Conservation (phyloP, 1,284 basidiomycete genomes). For the Rhodotorula sp. region DNA sequence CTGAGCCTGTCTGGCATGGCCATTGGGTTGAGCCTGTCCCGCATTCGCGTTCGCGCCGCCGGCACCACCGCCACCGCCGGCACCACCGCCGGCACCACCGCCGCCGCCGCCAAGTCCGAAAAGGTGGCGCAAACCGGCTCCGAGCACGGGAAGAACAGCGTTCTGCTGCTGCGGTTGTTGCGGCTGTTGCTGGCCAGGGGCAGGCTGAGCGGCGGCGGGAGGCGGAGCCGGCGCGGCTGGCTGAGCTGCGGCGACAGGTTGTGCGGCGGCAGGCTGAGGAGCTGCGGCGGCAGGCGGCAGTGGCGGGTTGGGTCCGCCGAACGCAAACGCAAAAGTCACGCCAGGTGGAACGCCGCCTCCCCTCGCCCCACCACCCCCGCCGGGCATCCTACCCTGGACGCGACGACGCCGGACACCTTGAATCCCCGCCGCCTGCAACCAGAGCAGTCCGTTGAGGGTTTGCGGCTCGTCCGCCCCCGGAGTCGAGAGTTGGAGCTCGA, state of each 20-base stretch:
- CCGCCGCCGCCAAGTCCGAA: constrained; percentile 1
- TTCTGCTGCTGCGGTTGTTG: not conserved
- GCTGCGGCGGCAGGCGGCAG: not conserved
- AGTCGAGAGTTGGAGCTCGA: constrained; percentile 3
- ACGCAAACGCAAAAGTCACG: not conserved
- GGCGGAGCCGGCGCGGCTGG: too few species aligned
- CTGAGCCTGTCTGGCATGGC: too few species aligned
- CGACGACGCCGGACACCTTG: not conserved
- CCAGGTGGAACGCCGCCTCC: not conserved
- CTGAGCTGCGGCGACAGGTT: not conserved
- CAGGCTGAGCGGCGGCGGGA: not conserved
- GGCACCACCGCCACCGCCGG: not conserved
- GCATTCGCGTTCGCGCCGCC: not conserved
- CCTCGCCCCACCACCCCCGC: not conserved
- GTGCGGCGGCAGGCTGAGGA: not conserved
- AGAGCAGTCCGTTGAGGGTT: not conserved
- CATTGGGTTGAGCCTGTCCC: too few species aligned
- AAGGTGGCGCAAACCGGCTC: not conserved
- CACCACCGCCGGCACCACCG: not conserved
- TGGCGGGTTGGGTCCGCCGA: not conserved
- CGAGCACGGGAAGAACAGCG: not conserved
- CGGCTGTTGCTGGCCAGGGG: too few species aligned
- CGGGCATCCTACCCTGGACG: not conserved
- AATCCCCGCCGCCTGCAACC: not conserved
- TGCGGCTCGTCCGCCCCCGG: constrained; percentile 14